These are phyloP conservation scores for Aspergillus sp. DNA, from an alignment of 2,329 filamentous ascomycete species.

Conservation along the genomic window DNA sequence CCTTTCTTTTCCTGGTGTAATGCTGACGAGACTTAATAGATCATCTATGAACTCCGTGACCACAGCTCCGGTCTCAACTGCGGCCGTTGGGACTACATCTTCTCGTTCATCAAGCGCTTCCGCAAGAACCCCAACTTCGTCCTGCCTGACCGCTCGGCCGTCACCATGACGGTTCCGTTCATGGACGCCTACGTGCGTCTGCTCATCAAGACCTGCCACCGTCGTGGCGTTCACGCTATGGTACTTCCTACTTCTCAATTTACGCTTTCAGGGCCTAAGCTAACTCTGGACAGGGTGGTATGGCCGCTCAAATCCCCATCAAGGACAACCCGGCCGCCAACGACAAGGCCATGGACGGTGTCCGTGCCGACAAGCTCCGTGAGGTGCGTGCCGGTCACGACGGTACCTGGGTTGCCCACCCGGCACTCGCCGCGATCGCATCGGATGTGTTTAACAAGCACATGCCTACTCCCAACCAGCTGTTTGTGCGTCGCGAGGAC, in stretches of 20 bases:
- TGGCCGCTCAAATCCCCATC: constrained; percentile 98
- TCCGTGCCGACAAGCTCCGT: constrained; percentile 90
- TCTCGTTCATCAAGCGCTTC: constrained; percentile 99
- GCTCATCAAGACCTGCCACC: constrained; percentile 96
- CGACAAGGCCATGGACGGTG: constrained; percentile 85
- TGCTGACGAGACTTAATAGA: constrained; percentile 54
- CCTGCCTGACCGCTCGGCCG: constrained; percentile 77
- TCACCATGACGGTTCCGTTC: constrained; percentile 98
- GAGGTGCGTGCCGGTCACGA: constrained; percentile 94
- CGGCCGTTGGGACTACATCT: constrained; percentile 99
- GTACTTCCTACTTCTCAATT: constrained; percentile 24
- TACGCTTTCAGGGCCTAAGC: not conserved
- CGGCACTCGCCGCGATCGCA: constrained; percentile 79
- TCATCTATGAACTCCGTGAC: constrained; percentile 97
- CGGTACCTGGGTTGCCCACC: constrained; percentile 95
- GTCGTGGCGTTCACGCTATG: constrained; percentile 96
- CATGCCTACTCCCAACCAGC: constrained; percentile 98
- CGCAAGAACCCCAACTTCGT: constrained; percentile 88
- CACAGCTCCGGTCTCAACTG: constrained; percentile 96
- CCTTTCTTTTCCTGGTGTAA: not conserved
- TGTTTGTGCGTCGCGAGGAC: constrained; percentile 83
- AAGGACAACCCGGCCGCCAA: constrained; percentile 89
- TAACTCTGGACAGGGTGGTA: constrained; percentile 54
- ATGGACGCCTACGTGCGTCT: constrained; percentile 97
- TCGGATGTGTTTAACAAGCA: constrained; percentile 92